Percentiles rank a stretch among this genome's conserved stretches.
phyloP scores from a whole-genome alignment of 202 grass and related monocot genomes.

The Saccharum hybrid region DNA sequence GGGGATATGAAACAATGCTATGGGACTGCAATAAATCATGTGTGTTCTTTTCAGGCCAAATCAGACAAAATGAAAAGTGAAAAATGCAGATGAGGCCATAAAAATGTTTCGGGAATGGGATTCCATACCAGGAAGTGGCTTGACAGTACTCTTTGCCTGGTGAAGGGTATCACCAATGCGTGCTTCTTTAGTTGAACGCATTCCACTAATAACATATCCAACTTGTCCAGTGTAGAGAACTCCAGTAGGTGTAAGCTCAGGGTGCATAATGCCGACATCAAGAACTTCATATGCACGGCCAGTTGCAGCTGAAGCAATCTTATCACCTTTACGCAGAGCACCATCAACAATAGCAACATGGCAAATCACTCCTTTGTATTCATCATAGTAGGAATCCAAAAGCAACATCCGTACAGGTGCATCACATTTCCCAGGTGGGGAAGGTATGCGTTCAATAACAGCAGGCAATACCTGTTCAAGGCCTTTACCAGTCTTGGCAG shows the following conservation, averaged over 20 bases:
- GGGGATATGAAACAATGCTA: neutral
- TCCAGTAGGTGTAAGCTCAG: conserved; percentile 89
- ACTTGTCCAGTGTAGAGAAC: conserved; percentile 96
- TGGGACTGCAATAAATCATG: conserved; percentile 15
- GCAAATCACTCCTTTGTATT: conserved; percentile 99
- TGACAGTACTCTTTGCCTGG: conserved; percentile 68
- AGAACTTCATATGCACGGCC: conserved; percentile 78
- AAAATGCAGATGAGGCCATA: neutral
- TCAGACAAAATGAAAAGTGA: conserved; percentile 7
- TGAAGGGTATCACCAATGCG: conserved; percentile 92
- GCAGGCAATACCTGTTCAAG: conserved; percentile 80
- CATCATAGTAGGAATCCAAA: conserved; percentile 97
- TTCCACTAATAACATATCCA: conserved; percentile 93
- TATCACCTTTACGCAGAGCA: conserved; percentile 83
- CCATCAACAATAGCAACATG: conserved; percentile 98
- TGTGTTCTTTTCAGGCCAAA: conserved; percentile 18
- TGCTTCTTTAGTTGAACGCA: conserved; percentile 97
- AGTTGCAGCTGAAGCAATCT: conserved; percentile 83
- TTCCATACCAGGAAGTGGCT: conserved; percentile 77
- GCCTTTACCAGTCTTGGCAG: conserved; percentile 94
- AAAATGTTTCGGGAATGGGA: conserved; percentile 6
- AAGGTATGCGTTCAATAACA: conserved; percentile 81
- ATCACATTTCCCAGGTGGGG: conserved; percentile 75
- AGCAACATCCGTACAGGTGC: conserved; percentile 88
- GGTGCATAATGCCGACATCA: conserved; percentile 96